Conservation (phyloP, 768 basidiomycete genomes). For the Multifurca ochricompacta region DNA sequence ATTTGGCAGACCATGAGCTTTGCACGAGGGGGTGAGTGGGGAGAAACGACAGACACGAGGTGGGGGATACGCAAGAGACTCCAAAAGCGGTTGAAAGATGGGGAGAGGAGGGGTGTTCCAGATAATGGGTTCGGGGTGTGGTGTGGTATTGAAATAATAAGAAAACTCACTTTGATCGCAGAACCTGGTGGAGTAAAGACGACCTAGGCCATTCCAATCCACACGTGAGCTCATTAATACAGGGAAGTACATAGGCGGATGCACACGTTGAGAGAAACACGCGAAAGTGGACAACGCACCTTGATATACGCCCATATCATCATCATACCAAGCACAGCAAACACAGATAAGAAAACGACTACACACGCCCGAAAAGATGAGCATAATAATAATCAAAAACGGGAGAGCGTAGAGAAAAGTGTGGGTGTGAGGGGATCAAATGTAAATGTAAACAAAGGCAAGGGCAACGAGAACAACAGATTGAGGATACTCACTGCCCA, state of each 20-base stretch:
- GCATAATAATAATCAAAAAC: background rate
- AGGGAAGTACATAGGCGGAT: background rate
- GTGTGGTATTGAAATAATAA: background rate
- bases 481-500: constrained; percentile 59
- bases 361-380: background rate
- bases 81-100: background rate
- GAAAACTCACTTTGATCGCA: constrained; percentile 50
- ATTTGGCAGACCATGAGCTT: background rate
- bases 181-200: constrained; percentile 60
- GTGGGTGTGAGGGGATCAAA: too few relatives aligned
- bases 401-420: background rate
- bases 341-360: constrained; percentile 66
- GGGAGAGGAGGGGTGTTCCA: background rate
- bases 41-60: constrained; percentile 9
- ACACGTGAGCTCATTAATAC: background rate
- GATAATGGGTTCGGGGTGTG: background rate
- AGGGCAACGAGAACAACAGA: too few relatives aligned
- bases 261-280: background rate
- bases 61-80: too few relatives aligned
- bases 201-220: constrained; percentile 35
- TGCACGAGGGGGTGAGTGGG: background rate
- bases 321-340: constrained; percentile 56
- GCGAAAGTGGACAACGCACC: constrained; percentile 34
- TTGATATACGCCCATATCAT: constrained; percentile 72
- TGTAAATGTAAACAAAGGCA: too few relatives aligned